Evolutionary conservation across 2,329 filamentous ascomycete genomes (phyloP), one percentile per base, ranked within the genome.

Genomic region (Epichloe brachyelytri): DNA sequence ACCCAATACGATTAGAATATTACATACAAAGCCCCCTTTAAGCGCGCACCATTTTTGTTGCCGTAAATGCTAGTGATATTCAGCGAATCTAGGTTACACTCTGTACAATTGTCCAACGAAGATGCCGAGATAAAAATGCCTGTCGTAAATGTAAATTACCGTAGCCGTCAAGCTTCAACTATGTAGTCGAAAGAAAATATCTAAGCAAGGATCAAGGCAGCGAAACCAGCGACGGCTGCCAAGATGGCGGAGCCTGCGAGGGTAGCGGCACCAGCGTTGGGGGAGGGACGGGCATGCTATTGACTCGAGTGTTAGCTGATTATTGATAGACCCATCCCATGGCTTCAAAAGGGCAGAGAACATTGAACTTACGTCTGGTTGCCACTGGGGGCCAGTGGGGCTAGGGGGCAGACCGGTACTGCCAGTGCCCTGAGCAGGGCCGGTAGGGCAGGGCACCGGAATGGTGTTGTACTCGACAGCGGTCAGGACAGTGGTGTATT

Each of bases 131-230:
- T 55, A 53, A 54, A 57, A 60, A 59, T 60, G 57, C 61, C 64
- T 59, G 60, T 67, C 63, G 60, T 66, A 58, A 64, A 45, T 34
- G 22, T 51, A 11, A 4, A 40, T 60, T 66, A 64, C 65, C 68
- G 62, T 65, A 26, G 62, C 68, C 68, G 62, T 64, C 62, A 65
- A 66, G 68, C 68, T 65, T 66, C 61, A 61, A 66, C 64, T 54
- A 62, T 59, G 59, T 15, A 63, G 65, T 61, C 59, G 62, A 65
- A 59, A 59, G 60, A 54, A 63, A 59, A 54, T 46, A 65, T 63
- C 76, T 80, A 80, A 65, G 72, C 73, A 62, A 81, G 66, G 68
- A 74, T 60, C 62, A 77, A 66, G 63, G 75, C 77, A 55, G 69
- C 72, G 51, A 76, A 63, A 69, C 75, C 77, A 66, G 73, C 77